phyloP scores from a whole-genome alignment of 371 early-diverging fungal genomes.

The Circinella minor region DNA sequence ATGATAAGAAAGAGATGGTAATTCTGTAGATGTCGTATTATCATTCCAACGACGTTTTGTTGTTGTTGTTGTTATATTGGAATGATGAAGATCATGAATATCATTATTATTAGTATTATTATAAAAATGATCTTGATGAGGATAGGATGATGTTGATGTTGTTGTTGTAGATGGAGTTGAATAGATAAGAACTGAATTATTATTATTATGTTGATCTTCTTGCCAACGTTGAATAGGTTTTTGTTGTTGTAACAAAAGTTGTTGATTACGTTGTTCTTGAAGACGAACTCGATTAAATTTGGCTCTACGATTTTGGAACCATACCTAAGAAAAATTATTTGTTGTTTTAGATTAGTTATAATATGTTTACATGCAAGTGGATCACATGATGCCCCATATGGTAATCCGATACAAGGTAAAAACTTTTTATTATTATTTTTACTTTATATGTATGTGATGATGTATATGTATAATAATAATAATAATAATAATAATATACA shows the following conservation, averaged over 20 bases:
- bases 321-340: conserved; percentile 24
- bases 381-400: conserved; percentile 32
- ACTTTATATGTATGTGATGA: neutral
- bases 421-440: conserved; percentile 16
- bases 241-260: conserved; percentile 16
- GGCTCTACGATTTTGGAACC: conserved; percentile 42
- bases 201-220: neutral
- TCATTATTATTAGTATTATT: neutral
- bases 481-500: neutral
- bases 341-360: conserved; percentile 10
- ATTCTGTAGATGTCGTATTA: neutral
- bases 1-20: conserved; percentile 7
- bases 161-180: conserved; percentile 1
- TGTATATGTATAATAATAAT: neutral
- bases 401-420: conserved; percentile 27
- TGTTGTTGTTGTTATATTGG: conserved; percentile 7
- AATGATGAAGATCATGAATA: neutral
- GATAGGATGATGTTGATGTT: neutral
- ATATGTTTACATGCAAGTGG: conserved; percentile 17
- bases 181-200: conserved; percentile 8
- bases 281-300: conserved; percentile 36
- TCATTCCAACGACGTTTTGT: neutral
- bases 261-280: conserved; percentile 25
- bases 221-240: conserved; percentile 12
- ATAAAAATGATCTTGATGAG: conserved; percentile 4